phyloP scores from a whole-genome alignment of 2,329 filamentous ascomycete species.

The Whalleya microplaca region DNA sequence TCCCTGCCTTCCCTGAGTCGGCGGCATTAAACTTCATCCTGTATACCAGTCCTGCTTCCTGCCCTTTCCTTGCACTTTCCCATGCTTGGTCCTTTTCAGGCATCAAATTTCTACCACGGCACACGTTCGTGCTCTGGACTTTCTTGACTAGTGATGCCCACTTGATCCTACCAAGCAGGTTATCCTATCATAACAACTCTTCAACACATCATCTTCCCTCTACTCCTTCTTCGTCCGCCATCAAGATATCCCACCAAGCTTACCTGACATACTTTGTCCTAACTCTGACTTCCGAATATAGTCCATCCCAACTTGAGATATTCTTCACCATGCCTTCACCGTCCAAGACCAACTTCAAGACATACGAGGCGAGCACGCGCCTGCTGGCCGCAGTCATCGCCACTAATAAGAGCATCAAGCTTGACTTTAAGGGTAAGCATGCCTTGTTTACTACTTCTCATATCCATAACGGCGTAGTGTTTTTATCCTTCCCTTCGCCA shows the following conservation, averaged over 20 bases:
- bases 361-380: conserved; percentile 62
- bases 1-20: background rate
- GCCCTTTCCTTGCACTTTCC: background rate
- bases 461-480: background rate
- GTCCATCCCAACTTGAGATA: background rate
- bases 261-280: background rate
- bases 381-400: conserved; percentile 65
- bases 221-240: background rate
- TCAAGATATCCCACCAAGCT: background rate
- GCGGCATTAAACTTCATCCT: too few relatives aligned
- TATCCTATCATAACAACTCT: background rate
- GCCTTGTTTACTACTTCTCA: background rate
- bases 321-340: conserved; percentile 47
- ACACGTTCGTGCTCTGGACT: background rate
- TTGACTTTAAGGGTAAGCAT: conserved; percentile 64
- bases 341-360: conserved; percentile 57
- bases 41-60: too few relatives aligned
- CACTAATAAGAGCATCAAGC: conserved; percentile 55
- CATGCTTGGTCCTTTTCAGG: background rate
- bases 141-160: background rate
- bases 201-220: background rate
- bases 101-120: background rate
- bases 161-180: background rate
- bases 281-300: conserved; percentile 7
- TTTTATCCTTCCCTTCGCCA: background rate